phyloP scores from a whole-genome alignment of 306 rosid genomes.

The Ammopiptanthus mongolicus region DNA sequence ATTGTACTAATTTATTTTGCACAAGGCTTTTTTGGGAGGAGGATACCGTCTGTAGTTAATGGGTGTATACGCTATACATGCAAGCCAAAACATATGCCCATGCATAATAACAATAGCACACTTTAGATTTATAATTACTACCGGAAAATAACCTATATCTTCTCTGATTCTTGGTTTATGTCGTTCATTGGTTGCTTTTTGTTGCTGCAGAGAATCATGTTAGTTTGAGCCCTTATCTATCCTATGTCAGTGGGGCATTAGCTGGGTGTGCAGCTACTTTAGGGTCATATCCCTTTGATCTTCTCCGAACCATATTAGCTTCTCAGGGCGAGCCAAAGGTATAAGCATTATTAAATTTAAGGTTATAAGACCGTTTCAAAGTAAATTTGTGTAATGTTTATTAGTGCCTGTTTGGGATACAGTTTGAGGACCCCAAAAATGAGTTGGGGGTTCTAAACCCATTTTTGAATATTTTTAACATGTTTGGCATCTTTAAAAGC shows the following conservation, averaged over 20 bases:
- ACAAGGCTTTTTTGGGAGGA: not conserved
- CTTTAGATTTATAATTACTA: not conserved
- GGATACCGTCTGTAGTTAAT: not conserved
- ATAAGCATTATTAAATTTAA: slow-evolving; percentile 9
- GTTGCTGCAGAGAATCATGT: slow-evolving; percentile 76
- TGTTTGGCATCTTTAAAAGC: too few species aligned
- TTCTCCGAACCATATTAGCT: slow-evolving; percentile 87
- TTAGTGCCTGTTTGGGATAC: not conserved
- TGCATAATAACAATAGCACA: not conserved
- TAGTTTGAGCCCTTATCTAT: slow-evolving; percentile 73
- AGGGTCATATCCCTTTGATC: slow-evolving; percentile 96
- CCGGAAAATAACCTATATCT: not conserved
- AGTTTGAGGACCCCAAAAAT: too few species aligned
- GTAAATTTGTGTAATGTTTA: not conserved
- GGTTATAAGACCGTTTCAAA: not conserved
- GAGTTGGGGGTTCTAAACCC: too few species aligned
- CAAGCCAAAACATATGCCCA: not conserved
- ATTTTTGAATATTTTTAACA: too few species aligned
- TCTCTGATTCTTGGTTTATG: not conserved
- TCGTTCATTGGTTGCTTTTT: slow-evolving; percentile 18
- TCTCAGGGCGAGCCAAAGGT: slow-evolving; percentile 99
- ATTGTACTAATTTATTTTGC: not conserved
- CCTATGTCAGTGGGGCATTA: slow-evolving; percentile 83
- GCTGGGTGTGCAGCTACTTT: slow-evolving; percentile 96
- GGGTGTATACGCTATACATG: not conserved